Evolutionary conservation across 805 yeast genomes (phyloP), one percentile per base, ranked within the genome.

Genomic region (Saturnispora diversa): DNA sequence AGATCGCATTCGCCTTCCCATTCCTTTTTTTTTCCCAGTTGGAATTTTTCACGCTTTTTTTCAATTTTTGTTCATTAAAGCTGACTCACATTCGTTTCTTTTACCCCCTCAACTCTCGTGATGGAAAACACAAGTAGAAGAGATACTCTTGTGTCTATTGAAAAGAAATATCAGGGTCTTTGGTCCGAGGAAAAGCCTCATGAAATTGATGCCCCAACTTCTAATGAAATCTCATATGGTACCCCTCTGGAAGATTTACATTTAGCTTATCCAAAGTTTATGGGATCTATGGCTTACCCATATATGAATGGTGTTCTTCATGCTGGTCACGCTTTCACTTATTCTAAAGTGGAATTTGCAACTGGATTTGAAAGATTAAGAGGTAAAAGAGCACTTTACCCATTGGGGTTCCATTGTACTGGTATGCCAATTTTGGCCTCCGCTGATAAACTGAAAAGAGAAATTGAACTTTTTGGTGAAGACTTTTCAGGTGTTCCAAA

Each of bases 241-340:
- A 67, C 77, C 40, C 60, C 65, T 34, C 63, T 69, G 26, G 95
- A 81, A 37, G 85, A 82, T 56, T 70, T 92, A 47, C 86, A 84
- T 53, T 72, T 68, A 45, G 72, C 77, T 54, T 71, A 81, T 61
- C 97, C 97, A 43, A 92, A 92, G 63, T 83, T 72, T 66, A 81
- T 86, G 69, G 74, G 85, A 19, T 80, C 95, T 37, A 88, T 92
- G 96, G 97, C 98, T 9, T 92, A 86, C 58, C 99, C 99, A 32
- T 92, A 92, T 65, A 90, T 90, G 97, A 92, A 92, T 64, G 99
- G 99, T 69, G 92, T 84, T 37, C 70, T 92, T 50, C 99, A 92
- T 53, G 97, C 95, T 37, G 99, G 99, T 45, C 99, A 92, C 63
- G 77, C 87, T 52, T 92, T 90, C 69, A 92, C 97, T 27, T 70